Evolutionary conservation across 1,284 basidiomycete genomes (phyloP), one percentile per base, ranked within the genome.

Genomic region (Trichosporon asahii): DNA sequence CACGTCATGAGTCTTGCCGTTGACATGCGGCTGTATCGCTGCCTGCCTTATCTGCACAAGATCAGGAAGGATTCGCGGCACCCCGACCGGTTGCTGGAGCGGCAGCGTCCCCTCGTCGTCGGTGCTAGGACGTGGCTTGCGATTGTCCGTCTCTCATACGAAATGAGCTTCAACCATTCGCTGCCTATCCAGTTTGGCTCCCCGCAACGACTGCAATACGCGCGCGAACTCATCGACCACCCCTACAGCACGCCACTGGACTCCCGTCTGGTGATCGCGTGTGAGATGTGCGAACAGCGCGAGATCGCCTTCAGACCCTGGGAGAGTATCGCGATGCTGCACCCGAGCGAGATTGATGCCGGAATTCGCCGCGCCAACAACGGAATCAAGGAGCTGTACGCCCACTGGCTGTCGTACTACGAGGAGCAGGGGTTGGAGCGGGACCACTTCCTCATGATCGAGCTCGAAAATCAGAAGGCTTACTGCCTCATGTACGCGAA

Each of bases 1-100:
- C 78, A 78, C 44, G 76, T 76, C 25, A 67, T 79, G 65, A 75
- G 73, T 18, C 71, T 79, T 25, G 78, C 76, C 67, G 65, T 76
- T 40, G 78, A 79, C 65, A 76, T 79, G 75, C 73, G 75, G 11
- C 70, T 79, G 8, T 75, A 77, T 68, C 70, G 73, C 14, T 78
- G 78, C 69, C 65, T 79, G 33, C 74, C 74, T 7, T 73, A 73
- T 14, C 69, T 78, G 40, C 75, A 72, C 49, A 72, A 75, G 57
- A 73, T 71, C 44, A 69, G 72, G 14, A 72, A 68, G 25, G 73
- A 71, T 15, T 66, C 68, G 33, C 49, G 40, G 15, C 61, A 70
- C 2, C 72, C 69, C 0, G 44, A 70, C 66, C 53, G 65, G 4
- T 21, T 73, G 67, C 61, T 70, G 7, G 72, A 73, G 55, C 65